phyloP scores from a whole-genome alignment of 2,329 filamentous ascomycete genomes.

The Tolypocladium sp. region DNA sequence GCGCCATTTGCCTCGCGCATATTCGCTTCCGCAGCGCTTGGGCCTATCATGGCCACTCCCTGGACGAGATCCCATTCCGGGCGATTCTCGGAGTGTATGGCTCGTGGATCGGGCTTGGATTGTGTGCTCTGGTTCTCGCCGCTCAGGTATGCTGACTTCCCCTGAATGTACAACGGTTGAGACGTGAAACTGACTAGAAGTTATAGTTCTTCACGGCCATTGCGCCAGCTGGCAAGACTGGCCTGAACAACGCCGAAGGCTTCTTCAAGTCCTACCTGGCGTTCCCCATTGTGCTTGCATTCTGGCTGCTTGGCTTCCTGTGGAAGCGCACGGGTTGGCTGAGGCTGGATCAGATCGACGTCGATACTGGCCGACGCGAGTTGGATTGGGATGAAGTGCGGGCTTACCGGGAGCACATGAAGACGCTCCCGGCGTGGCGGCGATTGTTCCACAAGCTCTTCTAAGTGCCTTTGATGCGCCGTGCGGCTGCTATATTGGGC shows the following conservation, averaged over 20 bases:
- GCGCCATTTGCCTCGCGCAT: constrained; percentile 54
- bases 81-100: constrained; percentile 51
- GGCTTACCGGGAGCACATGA: constrained; percentile 7
- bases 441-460: constrained; percentile 5
- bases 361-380: constrained; percentile 56
- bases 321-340: constrained; percentile 60
- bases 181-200: constrained; percentile 1
- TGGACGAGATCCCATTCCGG: constrained; percentile 58
- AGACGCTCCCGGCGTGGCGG: constrained; percentile 6
- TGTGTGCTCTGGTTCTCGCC: constrained; percentile 44
- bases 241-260: constrained; percentile 29
- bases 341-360: constrained; percentile 50
- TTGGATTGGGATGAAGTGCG: constrained; percentile 22
- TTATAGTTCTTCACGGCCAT: constrained; percentile 38
- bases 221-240: constrained; percentile 20
- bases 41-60: constrained; percentile 43
- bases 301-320: constrained; percentile 47
- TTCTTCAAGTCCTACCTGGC: constrained; percentile 49
- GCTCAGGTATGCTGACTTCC: constrained; percentile 32
- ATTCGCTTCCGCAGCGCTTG: constrained; percentile 60
- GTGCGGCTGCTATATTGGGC: neutral
- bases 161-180: neutral
- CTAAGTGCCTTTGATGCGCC: neutral
- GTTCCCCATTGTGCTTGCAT: constrained; percentile 40
- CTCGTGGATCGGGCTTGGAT: constrained; percentile 50